Percentiles rank a stretch among this genome's conserved stretches.
Evolutionary conservation across 768 basidiomycete genomes (phyloP).

Genomic region (Cystoderma amianthinum): DNA sequence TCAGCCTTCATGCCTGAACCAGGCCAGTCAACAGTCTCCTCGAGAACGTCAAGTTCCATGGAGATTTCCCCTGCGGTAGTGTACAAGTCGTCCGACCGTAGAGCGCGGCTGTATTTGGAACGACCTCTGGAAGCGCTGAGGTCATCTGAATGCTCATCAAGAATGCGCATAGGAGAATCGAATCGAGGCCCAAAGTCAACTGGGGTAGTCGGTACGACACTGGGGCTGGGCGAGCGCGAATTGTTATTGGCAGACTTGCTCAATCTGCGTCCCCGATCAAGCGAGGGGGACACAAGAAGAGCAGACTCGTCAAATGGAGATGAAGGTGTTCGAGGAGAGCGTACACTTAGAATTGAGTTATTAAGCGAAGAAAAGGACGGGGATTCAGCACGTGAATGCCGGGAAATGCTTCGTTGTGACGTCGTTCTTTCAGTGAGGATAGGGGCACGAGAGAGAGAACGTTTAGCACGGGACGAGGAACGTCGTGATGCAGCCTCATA

Average conservation of each 20-base stretch:
- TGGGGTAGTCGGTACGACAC: constrained; percentile 39
- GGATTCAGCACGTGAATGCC: constrained; percentile 21
- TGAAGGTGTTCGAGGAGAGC: no score
- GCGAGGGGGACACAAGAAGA: constrained; percentile 17
- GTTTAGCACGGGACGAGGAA: constrained; percentile 32
- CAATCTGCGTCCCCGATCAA: constrained; percentile 26
- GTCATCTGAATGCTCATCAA: constrained; percentile 17
- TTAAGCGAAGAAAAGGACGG: constrained; percentile 13
- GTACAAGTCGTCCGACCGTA: not conserved
- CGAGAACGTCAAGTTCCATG: constrained; percentile 12
- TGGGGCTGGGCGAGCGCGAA: constrained; percentile 44
- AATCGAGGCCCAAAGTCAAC: constrained; percentile 18
- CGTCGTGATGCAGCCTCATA: constrained; percentile 29
- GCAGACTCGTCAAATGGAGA: constrained; percentile 18
- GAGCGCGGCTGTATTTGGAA: not conserved
- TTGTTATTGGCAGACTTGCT: constrained; percentile 11
- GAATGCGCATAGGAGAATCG: constrained; percentile 8
- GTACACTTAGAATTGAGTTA: constrained; percentile 7
- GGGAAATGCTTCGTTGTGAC: constrained; percentile 34
- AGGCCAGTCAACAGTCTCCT: constrained; percentile 10
- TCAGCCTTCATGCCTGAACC: not conserved
- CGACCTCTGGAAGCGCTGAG: not conserved
- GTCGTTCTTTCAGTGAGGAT: constrained; percentile 25
- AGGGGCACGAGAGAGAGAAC: constrained; percentile 47
- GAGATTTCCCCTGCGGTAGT: constrained; percentile 5